A percentile compares a stretch with the other conserved stretches of the same genome.
Evolutionary conservation across 2,329 filamentous ascomycete species (phyloP).

Genomic region (Fusarium decemcellulare): DNA sequence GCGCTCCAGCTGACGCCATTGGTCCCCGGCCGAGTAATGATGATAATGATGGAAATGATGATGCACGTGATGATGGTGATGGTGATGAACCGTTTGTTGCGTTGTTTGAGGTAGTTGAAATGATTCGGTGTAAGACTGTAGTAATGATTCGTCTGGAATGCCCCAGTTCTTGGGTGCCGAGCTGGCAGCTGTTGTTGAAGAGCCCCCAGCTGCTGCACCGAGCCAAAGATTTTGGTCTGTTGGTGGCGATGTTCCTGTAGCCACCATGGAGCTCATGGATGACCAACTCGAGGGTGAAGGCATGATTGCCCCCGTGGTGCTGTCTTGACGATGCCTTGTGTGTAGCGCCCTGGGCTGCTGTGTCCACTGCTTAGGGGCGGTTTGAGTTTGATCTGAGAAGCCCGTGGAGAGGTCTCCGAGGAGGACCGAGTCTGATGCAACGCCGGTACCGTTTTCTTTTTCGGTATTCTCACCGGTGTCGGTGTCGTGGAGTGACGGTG

Average conservation of each 20-base stretch:
- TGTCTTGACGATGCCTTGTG: conserved; percentile 4
- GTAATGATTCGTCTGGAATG: conserved; percentile 18
- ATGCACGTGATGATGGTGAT: conserved; percentile 39
- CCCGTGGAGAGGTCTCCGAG: conserved; percentile 7
- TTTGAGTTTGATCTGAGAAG: neutral
- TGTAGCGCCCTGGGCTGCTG: conserved; percentile 9
- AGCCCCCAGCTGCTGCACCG: conserved; percentile 5
- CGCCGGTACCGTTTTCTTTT: neutral
- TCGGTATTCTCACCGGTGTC: conserved; percentile 26
- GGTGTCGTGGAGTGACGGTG: conserved; percentile 23
- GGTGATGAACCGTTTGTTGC: conserved; percentile 34
- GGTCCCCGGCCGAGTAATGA: conserved; percentile 28
- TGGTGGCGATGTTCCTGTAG: conserved; percentile 17
- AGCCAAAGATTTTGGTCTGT: conserved; percentile 32
- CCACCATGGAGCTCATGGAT: conserved; percentile 30
- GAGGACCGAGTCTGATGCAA: neutral
- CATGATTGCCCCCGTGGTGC: conserved; percentile 1
- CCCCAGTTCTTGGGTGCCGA: conserved; percentile 32
- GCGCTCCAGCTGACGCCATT: conserved; percentile 34
- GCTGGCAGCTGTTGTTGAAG: neutral
- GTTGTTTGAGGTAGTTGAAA: conserved; percentile 28
- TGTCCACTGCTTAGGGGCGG: conserved; percentile 11
- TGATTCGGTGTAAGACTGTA: conserved; percentile 22
- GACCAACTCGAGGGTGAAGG: conserved; percentile 35
- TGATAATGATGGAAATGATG: conserved; percentile 44